These are phyloP conservation scores for Isabelozyma gotoi DNA, from an alignment of 805 yeast genomes.

Conservation along the genomic window DNA sequence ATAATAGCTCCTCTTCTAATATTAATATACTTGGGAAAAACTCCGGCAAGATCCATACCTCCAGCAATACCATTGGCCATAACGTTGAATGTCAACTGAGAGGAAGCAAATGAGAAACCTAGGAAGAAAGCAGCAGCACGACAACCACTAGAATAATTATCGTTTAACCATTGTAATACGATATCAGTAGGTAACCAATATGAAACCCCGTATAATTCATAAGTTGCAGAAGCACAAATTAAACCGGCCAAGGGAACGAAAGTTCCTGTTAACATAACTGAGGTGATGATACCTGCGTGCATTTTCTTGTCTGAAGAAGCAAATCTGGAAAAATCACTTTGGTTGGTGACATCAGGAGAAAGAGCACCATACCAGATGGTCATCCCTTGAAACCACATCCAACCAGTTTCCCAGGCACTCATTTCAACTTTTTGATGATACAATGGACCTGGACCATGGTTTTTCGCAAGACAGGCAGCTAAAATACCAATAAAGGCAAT, in stretches of 20 bases:
- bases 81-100: conserved; percentile 40
- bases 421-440: conserved; percentile 22
- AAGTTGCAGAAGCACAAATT: conserved; percentile 71
- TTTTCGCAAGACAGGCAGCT: conserved; percentile 15
- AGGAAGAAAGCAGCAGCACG: conserved; percentile 67
- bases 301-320: conserved; percentile 40
- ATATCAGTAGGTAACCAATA: conserved; percentile 63
- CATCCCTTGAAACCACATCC: conserved; percentile 39
- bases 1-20: conserved; percentile 42
- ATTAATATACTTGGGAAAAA: conserved; percentile 43
- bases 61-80: conserved; percentile 44
- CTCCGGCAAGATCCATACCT: conserved; percentile 48
- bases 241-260: conserved; percentile 46
- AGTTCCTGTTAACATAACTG: conserved; percentile 46
- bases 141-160: conserved; percentile 7
- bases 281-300: conserved; percentile 58
- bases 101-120: conserved; percentile 33
- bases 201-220: conserved; percentile 56
- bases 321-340: conserved; percentile 68
- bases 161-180: conserved; percentile 5
- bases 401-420: conserved; percentile 26
- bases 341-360: conserved; percentile 10
- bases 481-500: conserved; percentile 8
- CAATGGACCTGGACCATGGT: conserved; percentile 35
- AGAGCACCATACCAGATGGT: conserved; percentile 28